Conservation (phyloP, 2,329 filamentous ascomycete species). For the Beauveria varroae region DNA sequence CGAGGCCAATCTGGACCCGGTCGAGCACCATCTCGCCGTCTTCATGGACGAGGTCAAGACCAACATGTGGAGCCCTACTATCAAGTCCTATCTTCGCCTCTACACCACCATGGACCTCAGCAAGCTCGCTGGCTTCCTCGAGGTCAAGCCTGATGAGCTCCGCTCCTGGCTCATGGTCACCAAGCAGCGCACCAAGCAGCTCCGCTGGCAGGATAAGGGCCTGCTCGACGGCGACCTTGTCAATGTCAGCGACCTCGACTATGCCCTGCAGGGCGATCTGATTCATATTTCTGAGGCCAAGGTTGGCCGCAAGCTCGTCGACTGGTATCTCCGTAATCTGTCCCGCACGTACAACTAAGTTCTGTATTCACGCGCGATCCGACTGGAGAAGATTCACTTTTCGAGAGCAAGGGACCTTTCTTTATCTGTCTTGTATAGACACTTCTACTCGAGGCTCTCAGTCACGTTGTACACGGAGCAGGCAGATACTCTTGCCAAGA, state of each 20-base stretch:
- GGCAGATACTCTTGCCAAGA: neutral
- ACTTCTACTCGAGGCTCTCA: neutral
- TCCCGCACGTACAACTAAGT: slow-evolving; percentile 73
- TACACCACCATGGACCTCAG: slow-evolving; percentile 99
- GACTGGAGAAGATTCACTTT: neutral
- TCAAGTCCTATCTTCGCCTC: slow-evolving; percentile 96
- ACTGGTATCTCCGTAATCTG: slow-evolving; percentile 98
- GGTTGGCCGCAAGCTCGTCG: slow-evolving; percentile 91
- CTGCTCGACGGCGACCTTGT: slow-evolving; percentile 87
- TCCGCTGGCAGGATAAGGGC: slow-evolving; percentile 83
- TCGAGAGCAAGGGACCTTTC: neutral
- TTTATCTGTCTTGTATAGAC: neutral
- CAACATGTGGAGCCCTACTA: slow-evolving; percentile 95
- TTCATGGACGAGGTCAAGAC: slow-evolving; percentile 99
- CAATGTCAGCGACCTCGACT: slow-evolving; percentile 93
- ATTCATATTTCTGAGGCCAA: slow-evolving; percentile 99
- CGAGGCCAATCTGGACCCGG: slow-evolving; percentile 88
- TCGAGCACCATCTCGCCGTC: slow-evolving; percentile 93
- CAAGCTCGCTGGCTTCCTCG: slow-evolving; percentile 95
- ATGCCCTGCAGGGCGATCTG: slow-evolving; percentile 90
- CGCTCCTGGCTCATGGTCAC: slow-evolving; percentile 91
- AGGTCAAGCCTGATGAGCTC: slow-evolving; percentile 93
- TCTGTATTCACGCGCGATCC: neutral
- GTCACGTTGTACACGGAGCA: neutral
- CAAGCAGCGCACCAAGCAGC: slow-evolving; percentile 97